phyloP scores from a whole-genome alignment of 2,329 filamentous ascomycete genomes.

The Diaporthe sp. region DNA sequence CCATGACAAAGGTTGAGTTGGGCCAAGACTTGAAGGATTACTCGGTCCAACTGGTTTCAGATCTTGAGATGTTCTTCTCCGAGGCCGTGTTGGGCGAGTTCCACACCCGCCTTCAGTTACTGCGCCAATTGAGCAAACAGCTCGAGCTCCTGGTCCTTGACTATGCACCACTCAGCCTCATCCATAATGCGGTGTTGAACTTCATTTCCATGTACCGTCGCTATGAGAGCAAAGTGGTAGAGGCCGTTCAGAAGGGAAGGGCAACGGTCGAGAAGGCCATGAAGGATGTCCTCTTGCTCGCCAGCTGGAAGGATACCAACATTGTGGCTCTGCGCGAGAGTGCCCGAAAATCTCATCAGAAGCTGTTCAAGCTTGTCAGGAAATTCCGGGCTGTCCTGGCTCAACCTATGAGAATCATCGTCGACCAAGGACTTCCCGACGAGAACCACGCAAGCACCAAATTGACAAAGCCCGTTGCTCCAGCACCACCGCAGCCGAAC shows the following conservation, averaged over 20 bases:
- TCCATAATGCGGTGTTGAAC: slow-evolving; percentile 78
- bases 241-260: slow-evolving; percentile 77
- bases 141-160: slow-evolving; percentile 73
- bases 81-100: slow-evolving; percentile 88
- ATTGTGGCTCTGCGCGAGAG: slow-evolving; percentile 91
- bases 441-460: slow-evolving; percentile 48
- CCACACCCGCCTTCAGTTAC: slow-evolving; percentile 77
- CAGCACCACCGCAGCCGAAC: slow-evolving; percentile 49
- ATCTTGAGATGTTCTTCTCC: slow-evolving; percentile 83
- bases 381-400: slow-evolving; percentile 88
- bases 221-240: slow-evolving; percentile 76
- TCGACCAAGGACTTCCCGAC: slow-evolving; percentile 72
- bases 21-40: slow-evolving; percentile 74
- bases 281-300: slow-evolving; percentile 91
- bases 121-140: slow-evolving; percentile 76
- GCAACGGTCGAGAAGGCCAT: slow-evolving; percentile 88
- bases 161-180: slow-evolving; percentile 67
- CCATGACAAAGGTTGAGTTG: slow-evolving; percentile 74
- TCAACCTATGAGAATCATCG: slow-evolving; percentile 79
- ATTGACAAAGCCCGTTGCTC: background rate
- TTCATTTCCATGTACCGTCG: slow-evolving; percentile 83
- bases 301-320: slow-evolving; percentile 98
- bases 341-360: slow-evolving; percentile 89
- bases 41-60: slow-evolving; percentile 77
- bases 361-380: slow-evolving; percentile 89